Base-by-base conservation (phyloP, 2,329 filamentous ascomycete species). In the Diplocarpon mali region DNA sequence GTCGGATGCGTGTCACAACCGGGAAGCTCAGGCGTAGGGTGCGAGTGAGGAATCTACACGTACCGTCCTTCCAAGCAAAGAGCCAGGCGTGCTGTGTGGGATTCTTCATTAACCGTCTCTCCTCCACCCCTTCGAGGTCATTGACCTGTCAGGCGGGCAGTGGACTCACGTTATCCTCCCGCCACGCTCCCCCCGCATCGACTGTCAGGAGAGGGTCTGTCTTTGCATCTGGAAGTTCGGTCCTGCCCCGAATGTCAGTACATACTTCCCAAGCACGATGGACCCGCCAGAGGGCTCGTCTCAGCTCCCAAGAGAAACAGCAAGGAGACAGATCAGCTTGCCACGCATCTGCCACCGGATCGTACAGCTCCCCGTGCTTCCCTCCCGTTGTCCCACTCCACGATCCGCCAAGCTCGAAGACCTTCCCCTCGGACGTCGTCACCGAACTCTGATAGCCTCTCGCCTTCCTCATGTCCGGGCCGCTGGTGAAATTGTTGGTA, bases 51-150 rank as follows among this genome's bases (percentile, higher is more conserved):
- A 7, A 24, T 24, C 7, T 7, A 24, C 7, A 24, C 20, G 7
- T 54, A 2, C 44, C 51, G 14, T 52, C 50, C n/a, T 53, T 56
- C 54, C 53, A 57, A 6, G 37, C 50, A 37, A 53, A 57, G 1
- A 55, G 40, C 72, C 71, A 75, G 14, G 57, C 71, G 53, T 77
- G 73, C 51, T 74, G 74, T 24, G 20, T 24, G 46, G 75, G 70
- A 5, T 9, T 35, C 64, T 53, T 15, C 69, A 62, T 53, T 62
- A 73, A 4, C 62, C 50, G 11, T 66, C 68, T 66, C 68, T 40
- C 60, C 54, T 9, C 48, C 48, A 47, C 72, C 71, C 10, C 57
- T 53, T 38, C n/a, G n/a, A n/a, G 5, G 24, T 4, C 14, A 3
- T 41, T 41, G 35, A 30, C 16, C 34, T 44, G 28, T 44, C 42